Percentiles rank a stretch among this genome's conserved stretches.
Conservation (phyloP, 106 monocot genomes). For the Dendrobium catenatum region DNA sequence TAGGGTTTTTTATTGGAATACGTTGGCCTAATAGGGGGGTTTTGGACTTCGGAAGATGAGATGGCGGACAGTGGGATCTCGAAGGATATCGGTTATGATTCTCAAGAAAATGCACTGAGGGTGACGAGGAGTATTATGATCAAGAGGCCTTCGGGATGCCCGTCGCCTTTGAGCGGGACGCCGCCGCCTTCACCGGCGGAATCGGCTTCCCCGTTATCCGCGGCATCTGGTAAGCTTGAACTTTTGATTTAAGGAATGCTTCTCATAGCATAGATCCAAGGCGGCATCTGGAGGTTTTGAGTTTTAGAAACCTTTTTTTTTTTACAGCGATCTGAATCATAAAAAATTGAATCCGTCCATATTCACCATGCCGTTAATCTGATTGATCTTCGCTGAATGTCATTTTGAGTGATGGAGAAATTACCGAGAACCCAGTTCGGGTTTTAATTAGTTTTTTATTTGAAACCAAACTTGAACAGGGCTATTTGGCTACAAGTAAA, state of each 20-base stretch:
- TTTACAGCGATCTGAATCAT: not conserved
- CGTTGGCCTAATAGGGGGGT: not conserved
- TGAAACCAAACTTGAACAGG: not conserved
- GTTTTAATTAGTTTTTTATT: not conserved
- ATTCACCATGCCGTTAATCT: not conserved
- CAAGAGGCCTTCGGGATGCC: constrained; percentile 62
- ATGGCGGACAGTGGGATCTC: constrained; percentile 4
- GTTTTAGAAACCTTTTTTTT: not conserved
- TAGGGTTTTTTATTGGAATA: not conserved
- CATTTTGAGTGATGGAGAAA: not conserved
- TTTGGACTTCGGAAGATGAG: constrained; percentile 10
- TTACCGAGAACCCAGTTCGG: not conserved
- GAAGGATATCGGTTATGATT: not conserved
- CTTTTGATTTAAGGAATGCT: not conserved
- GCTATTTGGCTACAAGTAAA: too few relatives aligned
- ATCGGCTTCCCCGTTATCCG: constrained; percentile 66
- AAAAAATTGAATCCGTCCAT: not conserved
- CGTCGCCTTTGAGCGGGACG: constrained; percentile 42
- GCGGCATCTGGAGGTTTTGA: not conserved
- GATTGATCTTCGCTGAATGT: not conserved
- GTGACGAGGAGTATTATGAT: constrained; percentile 98
- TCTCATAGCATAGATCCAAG: not conserved
- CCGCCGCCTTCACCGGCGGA: constrained; percentile 57
- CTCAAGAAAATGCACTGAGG: constrained; percentile 28
- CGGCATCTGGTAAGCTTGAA: constrained; percentile 52